phyloP scores from a whole-genome alignment of 352 stramenopile genomes.

The Phytophthora sp. region DNA sequence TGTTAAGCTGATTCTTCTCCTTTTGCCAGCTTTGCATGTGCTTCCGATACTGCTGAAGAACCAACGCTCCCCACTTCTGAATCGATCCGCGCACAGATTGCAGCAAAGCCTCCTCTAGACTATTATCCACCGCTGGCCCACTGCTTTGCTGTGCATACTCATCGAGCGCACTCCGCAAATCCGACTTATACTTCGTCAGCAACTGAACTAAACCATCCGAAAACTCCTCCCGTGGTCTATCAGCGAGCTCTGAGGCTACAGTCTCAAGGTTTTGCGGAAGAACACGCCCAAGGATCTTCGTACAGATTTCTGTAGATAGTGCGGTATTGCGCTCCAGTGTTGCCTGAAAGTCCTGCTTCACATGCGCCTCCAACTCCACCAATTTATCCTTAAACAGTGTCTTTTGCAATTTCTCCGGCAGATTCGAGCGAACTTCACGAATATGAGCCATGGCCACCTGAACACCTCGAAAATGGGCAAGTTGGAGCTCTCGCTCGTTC shows the following conservation, averaged over 20 bases:
- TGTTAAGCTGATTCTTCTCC: slow-evolving; percentile 36
- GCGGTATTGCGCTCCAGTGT: slow-evolving; percentile 15
- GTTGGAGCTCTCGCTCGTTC: slow-evolving; percentile 23
- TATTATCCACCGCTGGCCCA: slow-evolving; percentile 29
- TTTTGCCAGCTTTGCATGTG: slow-evolving; percentile 43
- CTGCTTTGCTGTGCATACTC: slow-evolving; percentile 42
- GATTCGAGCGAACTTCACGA: slow-evolving; percentile 21
- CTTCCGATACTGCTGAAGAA: slow-evolving; percentile 58
- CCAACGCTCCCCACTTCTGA: slow-evolving; percentile 45
- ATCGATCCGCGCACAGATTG: slow-evolving; percentile 50
- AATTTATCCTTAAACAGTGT: slow-evolving; percentile 38
- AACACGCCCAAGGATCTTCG: slow-evolving; percentile 27
- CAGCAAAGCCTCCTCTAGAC: slow-evolving; percentile 42
- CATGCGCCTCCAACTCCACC: slow-evolving; percentile 19
- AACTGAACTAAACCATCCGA: slow-evolving; percentile 51
- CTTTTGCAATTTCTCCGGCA: slow-evolving; percentile 40
- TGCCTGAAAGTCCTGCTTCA: slow-evolving; percentile 23
- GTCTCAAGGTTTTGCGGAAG: slow-evolving; percentile 48
- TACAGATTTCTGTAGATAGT: slow-evolving; percentile 21
- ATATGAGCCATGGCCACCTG: slow-evolving; percentile 33
- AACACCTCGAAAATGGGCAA: slow-evolving; percentile 37
- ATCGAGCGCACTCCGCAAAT: slow-evolving; percentile 46
- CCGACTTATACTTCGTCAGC: slow-evolving; percentile 66
- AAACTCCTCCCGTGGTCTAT: slow-evolving; percentile 52
- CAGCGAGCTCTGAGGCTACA: slow-evolving; percentile 41